Base-by-base conservation (phyloP, 805 yeast species). In the Lachancea meyersii region DNA sequence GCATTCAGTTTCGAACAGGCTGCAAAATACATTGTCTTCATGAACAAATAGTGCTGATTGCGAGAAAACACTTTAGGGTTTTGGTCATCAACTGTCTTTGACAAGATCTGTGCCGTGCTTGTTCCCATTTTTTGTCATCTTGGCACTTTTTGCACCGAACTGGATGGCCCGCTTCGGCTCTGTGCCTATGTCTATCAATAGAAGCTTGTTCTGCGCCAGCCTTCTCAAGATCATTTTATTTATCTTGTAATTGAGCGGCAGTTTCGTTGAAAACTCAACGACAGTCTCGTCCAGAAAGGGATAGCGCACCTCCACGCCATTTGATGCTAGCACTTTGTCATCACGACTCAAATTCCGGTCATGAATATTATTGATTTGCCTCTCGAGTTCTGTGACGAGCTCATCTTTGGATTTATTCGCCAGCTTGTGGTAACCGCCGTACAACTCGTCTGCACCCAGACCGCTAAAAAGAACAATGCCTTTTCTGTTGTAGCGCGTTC, bases 141-240 rank as follows among this genome's bases (percentile, higher is more conserved):
- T 94, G 1, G 99, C 98, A 57, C 95, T 82, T 49, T 84, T 80
- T 0, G 97, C 86, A 0, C 99, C 99, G 62, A 93, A 93, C 58
- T 93, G 98, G 47, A 93, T 88, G 0, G 99, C 99, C 36, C 99
- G 70, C 58, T 93, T 93, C 1, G 83, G 77, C 57, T 93, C 97
- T 18, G 70, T 67, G 14, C 78, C 65, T 0, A 88, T 93, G 59
- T 71, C 72, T 0, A 49, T 58, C 26, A 86, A 57, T 0, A 72
- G 74, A 16, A 82, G 50, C 0, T 53, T 58, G 0, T 49, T 50
- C 13, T 34, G 34, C 0, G 97, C 96, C 6, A 85, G 55, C 38
- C 67, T 61, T 38, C 97, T 63, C 32, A 93, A 63, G 1, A 83
- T 61, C 47, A 63, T 66, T 58, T 88, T 88, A 45, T 74, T 65